Evolutionary conservation across 345 rosid species (phyloP).

Genomic region (Abelmoschus esculentus): DNA sequence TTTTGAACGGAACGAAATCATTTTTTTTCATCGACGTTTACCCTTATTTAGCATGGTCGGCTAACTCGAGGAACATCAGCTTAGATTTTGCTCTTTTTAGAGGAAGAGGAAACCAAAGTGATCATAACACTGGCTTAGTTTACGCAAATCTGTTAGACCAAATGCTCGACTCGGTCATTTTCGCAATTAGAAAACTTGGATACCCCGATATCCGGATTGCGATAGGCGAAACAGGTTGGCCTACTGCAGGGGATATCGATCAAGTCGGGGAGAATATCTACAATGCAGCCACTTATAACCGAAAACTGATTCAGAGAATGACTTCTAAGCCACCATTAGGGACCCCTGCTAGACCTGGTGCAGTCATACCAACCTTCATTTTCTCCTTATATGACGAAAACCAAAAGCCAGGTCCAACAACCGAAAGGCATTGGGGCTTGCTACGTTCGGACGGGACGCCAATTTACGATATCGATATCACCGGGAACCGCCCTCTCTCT

Average conservation of each 20-base stretch:
- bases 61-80: slow-evolving; percentile 26
- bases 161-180: slow-evolving; percentile 63
- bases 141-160: slow-evolving; percentile 74
- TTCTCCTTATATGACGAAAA: slow-evolving; percentile 68
- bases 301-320: slow-evolving; percentile 51
- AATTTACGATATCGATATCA: slow-evolving; percentile 48
- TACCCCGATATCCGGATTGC: slow-evolving; percentile 36
- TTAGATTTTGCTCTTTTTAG: slow-evolving; percentile 49
- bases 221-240: slow-evolving; percentile 90
- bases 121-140: slow-evolving; percentile 37
- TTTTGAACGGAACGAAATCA: slow-evolving; percentile 59
- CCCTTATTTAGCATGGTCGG: slow-evolving; percentile 75
- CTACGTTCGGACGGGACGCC: slow-evolving; percentile 39
- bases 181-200: slow-evolving; percentile 61
- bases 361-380: slow-evolving; percentile 43
- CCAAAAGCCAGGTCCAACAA: slow-evolving; percentile 38
- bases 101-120: slow-evolving; percentile 39
- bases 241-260: slow-evolving; percentile 59
- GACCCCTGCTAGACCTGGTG: slow-evolving; percentile 72
- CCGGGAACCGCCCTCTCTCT: slow-evolving; percentile 19
- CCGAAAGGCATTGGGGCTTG: slow-evolving; percentile 80
- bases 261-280: slow-evolving; percentile 55
- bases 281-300: slow-evolving; percentile 74
- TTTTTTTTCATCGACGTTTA: slow-evolving; percentile 66
- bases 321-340: slow-evolving; percentile 43